phyloP scores from a whole-genome alignment of 805 yeast species.

The Yarrowia divulgata region DNA sequence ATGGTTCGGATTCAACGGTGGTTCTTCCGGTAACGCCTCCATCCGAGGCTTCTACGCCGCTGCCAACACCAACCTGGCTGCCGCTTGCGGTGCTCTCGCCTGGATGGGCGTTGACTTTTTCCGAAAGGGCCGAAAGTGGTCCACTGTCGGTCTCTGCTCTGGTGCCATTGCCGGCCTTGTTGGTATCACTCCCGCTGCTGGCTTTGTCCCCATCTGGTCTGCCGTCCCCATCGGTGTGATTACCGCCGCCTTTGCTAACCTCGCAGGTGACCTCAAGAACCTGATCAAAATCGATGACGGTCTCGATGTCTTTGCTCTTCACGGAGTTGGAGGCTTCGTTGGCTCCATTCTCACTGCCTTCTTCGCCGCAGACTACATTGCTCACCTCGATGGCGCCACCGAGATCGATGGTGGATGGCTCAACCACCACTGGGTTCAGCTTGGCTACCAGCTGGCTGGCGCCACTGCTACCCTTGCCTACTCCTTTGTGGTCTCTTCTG shows the following conservation, averaged over 20 bases:
- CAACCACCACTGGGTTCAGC: conserved; percentile 85
- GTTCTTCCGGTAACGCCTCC: conserved; percentile 92
- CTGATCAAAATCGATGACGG: conserved; percentile 87
- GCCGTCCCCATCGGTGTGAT: conserved; percentile 83
- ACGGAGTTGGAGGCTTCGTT: conserved; percentile 90
- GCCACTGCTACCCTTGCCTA: conserved; percentile 74
- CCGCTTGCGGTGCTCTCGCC: conserved; percentile 88
- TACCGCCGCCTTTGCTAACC: conserved; percentile 80
- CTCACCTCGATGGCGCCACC: conserved; percentile 75
- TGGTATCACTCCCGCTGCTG: conserved; percentile 97
- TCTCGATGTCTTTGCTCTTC: conserved; percentile 91
- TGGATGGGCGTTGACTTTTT: conserved; percentile 93
- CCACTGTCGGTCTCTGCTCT: conserved; percentile 89
- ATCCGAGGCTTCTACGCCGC: conserved; percentile 95
- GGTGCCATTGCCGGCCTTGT: conserved; percentile 95
- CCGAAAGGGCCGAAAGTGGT: conserved; percentile 89
- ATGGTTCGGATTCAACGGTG: conserved; percentile 99
- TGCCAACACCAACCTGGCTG: conserved; percentile 92
- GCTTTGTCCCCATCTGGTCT: conserved; percentile 91
- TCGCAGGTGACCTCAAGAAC: conserved; percentile 81
- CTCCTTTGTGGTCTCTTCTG: conserved; percentile 78
- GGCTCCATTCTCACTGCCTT: conserved; percentile 88
- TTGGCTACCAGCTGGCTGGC: conserved; percentile 94
- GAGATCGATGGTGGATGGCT: conserved; percentile 89
- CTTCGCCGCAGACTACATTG: conserved; percentile 92